Evolutionary conservation across 345 rosid species (phyloP), one percentile per base, ranked within the genome.

Genomic region (Brassica juncea): DNA sequence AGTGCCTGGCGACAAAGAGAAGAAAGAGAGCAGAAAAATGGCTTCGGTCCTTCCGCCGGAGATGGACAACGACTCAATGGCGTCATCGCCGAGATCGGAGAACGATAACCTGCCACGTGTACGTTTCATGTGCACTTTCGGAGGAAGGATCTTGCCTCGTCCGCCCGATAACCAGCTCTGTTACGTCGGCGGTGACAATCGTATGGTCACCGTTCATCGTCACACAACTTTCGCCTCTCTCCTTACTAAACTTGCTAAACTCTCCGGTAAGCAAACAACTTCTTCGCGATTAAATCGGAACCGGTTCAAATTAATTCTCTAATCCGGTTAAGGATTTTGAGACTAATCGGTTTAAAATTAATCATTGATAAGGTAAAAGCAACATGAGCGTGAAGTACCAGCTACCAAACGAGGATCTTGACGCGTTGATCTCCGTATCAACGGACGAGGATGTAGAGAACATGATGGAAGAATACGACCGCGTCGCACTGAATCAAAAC

Each of bases 401-500:
- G 86, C 90, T 95, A 14, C 99, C 98, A 9, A 92, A 91, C 73
- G 98, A 95, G 69, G 98, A 95, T 87, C 97, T 95, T 16, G 98
- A 95, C 80, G 92, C 97, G 65, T 85, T 92, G 85, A 95, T 95
- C 54, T 91, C 99, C 5, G 96, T 95, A 70, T 87, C 96, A 3
- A 92, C 93, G 16, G 99, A 95, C 34, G 99, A 95, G 82, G 99
- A 95, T 74, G 86, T 91, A 6, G 98, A 95, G 73, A 95, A 95
- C 89, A 92, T 95, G 99, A 90, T 95, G 84, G 99, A 95, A 3
- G 99, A 95, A 71, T 92, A 91, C 83, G 99, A 95, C 69, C 98
- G 99, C 66, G 8, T 89, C 19, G 84, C 86, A 47, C 90, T 74
- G 67, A 89, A 85, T 83, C 96, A 83, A 15, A 92, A 86, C 77